phyloP scores from a whole-genome alignment of 1,139 yeast species.

The Lodderomyces beijingensis region DNA sequence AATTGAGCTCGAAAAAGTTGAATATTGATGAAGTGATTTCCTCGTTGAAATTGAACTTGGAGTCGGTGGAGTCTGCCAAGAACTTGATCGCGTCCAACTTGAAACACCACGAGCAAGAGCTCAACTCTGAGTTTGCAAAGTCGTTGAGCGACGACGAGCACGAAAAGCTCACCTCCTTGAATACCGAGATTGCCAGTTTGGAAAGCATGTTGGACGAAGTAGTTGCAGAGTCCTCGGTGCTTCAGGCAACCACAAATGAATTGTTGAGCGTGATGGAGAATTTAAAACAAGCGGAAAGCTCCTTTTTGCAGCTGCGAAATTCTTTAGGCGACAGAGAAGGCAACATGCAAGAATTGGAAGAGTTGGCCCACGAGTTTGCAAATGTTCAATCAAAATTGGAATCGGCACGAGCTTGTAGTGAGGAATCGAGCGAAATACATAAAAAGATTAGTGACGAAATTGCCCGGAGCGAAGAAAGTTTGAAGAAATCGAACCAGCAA shows the following conservation, averaged over 20 bases:
- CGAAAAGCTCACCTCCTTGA: slow-evolving; percentile 34
- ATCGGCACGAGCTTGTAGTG: slow-evolving; percentile 18
- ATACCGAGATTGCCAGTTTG: slow-evolving; percentile 31
- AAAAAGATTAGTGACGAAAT: slow-evolving; percentile 29
- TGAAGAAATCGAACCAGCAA: slow-evolving; percentile 51
- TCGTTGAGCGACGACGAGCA: slow-evolving; percentile 42
- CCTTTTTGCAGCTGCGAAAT: slow-evolving; percentile 8
- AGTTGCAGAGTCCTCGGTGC: slow-evolving; percentile 39
- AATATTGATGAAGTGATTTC: slow-evolving; percentile 40
- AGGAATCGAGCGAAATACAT: slow-evolving; percentile 17
- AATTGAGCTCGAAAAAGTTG: slow-evolving; percentile 35
- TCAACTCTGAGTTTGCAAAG: slow-evolving; percentile 50
- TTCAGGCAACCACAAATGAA: slow-evolving; percentile 49
- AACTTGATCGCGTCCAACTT: slow-evolving; percentile 26
- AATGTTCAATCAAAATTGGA: slow-evolving; percentile 21
- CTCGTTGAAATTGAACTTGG: slow-evolving; percentile 19
- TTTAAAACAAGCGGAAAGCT: slow-evolving; percentile 22
- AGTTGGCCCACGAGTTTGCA: slow-evolving; percentile 26
- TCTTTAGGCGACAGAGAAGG: slow-evolving; percentile 5
- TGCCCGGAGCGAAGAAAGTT: slow-evolving; percentile 31
- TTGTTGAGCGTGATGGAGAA: slow-evolving; percentile 58
- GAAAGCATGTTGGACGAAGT: slow-evolving; percentile 41
- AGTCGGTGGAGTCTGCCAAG: slow-evolving; percentile 21
- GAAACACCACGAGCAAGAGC: slow-evolving; percentile 46
- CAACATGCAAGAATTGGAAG: slow-evolving; percentile 38